Evolutionary conservation across 805 yeast species (phyloP).

Genomic region (Candida peoriensis): DNA sequence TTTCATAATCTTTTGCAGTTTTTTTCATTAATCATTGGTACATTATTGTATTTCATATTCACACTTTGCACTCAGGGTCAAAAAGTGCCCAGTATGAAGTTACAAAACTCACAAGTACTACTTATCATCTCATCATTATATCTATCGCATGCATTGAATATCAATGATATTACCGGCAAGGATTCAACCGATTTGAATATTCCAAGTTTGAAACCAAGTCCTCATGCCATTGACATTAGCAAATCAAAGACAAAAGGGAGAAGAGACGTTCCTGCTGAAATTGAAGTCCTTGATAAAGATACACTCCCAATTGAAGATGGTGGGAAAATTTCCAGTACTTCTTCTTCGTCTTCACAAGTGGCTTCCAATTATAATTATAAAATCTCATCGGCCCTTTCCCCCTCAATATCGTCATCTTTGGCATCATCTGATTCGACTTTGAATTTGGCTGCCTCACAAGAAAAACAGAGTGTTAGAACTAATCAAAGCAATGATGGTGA

Average conservation of each 20-base stretch:
- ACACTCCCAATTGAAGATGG: slow-evolving; percentile 19
- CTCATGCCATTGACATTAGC: neutral
- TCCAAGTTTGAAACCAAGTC: neutral
- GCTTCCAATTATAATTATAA: neutral
- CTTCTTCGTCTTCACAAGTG: neutral
- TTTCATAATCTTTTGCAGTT: too few species aligned
- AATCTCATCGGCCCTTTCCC: too few species aligned
- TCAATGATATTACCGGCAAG: too few species aligned
- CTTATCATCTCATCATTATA: too few species aligned
- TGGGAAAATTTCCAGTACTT: neutral
- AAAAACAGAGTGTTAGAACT: neutral
- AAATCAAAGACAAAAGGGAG: slow-evolving; percentile 1
- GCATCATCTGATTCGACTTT: neutral
- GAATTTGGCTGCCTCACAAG: neutral
- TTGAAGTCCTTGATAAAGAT: slow-evolving; percentile 19
- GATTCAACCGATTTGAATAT: too few species aligned
- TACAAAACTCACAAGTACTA: too few species aligned
- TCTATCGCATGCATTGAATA: too few species aligned
- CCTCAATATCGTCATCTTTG: too few species aligned
- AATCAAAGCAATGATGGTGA: neutral
- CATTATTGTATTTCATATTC: too few species aligned
- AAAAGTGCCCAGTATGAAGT: too few species aligned
- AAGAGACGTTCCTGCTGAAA: slow-evolving; percentile 20
- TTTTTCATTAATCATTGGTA: too few species aligned
- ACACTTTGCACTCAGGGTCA: too few species aligned